Evolutionary conservation across 495 filamentous ascomycete genomes (phyloP), one percentile per base, ranked within the genome.

Genomic region (Beverwykella pulmonaria): DNA sequence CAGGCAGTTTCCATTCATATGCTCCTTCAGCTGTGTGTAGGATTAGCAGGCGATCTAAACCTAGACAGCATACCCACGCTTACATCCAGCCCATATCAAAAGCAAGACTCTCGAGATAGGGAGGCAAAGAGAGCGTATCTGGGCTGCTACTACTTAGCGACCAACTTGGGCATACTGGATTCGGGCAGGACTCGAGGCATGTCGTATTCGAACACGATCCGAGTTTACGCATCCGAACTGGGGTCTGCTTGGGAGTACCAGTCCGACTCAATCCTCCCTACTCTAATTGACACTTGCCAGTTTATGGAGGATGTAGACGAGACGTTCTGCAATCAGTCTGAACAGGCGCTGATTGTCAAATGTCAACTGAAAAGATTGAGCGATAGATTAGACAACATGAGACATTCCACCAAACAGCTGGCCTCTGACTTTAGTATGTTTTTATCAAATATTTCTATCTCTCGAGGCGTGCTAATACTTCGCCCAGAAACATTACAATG

Each of bases 251-350:
- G 52, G 44, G 61, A 65, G 25, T 29, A 54, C 23, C 26, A 30
- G 30, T 59, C 60, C 25, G 66, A 69, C 30, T 7, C 52, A 1
- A n/a, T 65, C 19, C 25, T 69, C 1, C 54, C 49, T 30, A 23
- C 48, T 17, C 54, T 69, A 6, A 41, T 69, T 22, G 54, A 69
- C 10, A 65, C 48, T 12, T 69, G 61, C 25, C 53, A 57, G 20
- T 65, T 63, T 26, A 46, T 64, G 27, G 66, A 69, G 36, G 66
- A 69, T 30, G 55, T 69, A 6, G 66, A 69, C 17, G 66, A 69
- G 61, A 69, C 66, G 7, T 69, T 69, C 32, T 14, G 26, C 0
- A 41, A 30, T 39, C 46, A 12, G 10, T 44, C 54, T 34, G 54
- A 48, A 47, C 46, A 64, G 36, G 66, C 52, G 10, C 46, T 68